Percentiles rank a stretch among this genome's conserved stretches.
These are phyloP conservation scores for Hepatocystis sp. DNA, from an alignment of 169 alveolate genomes.

Conservation along the genomic window DNA sequence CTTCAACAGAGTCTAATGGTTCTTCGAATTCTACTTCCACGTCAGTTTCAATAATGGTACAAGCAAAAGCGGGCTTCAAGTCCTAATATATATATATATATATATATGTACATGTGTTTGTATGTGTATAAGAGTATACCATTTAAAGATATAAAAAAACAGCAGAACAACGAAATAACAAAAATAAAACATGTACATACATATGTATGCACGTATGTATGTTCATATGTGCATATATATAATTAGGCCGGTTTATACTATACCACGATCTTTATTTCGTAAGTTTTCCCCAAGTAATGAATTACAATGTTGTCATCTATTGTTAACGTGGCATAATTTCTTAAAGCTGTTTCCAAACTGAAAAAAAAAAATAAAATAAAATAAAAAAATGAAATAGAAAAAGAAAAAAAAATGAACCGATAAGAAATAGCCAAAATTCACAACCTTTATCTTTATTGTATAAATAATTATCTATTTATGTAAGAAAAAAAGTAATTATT, in stretches of 20 bases:
- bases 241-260: too few species aligned
- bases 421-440: too few species aligned
- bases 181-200: background rate
- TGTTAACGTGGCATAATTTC: constrained; percentile 93
- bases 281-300: constrained; percentile 90
- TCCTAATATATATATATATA: constrained; percentile 70
- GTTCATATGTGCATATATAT: background rate
- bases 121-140: background rate
- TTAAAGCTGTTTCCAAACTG: constrained; percentile 92
- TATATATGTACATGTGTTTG: background rate
- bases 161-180: too few species aligned
- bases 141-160: too few species aligned
- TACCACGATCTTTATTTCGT: constrained; percentile 92
- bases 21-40: constrained; percentile 94
- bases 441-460: too few species aligned
- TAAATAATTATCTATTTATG: too few species aligned
- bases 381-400: too few species aligned
- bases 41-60: constrained; percentile 96
- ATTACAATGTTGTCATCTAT: constrained; percentile 94
- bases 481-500: too few species aligned
- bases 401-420: too few species aligned
- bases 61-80: constrained; percentile 92
- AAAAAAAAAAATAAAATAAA: background rate
- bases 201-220: background rate
- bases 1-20: constrained; percentile 19